Percentiles rank a stretch among this genome's conserved stretches.
Evolutionary conservation across 2,329 filamentous ascomycete species (phyloP).

Genomic region (Paramyrothecium roridum): DNA sequence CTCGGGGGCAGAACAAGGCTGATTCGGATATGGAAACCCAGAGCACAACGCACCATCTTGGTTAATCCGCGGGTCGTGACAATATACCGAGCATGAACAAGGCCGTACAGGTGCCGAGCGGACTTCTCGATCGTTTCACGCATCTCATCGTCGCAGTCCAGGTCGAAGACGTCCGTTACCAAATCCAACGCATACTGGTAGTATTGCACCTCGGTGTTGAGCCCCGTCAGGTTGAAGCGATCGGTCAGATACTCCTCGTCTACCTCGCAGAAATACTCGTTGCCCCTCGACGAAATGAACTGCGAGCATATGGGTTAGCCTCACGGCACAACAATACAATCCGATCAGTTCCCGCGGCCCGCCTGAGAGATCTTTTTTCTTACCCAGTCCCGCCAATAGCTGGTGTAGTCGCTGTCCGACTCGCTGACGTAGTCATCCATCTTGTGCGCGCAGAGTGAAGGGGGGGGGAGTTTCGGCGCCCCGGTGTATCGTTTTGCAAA

Average conservation of each 20-base stretch:
- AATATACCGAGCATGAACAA: slow-evolving; percentile 95
- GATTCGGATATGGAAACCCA: not conserved
- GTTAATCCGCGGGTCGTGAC: slow-evolving; percentile 90
- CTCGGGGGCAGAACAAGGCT: too few relatives aligned
- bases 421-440: slow-evolving; percentile 99
- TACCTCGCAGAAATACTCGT: slow-evolving; percentile 99
- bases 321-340: too few relatives aligned
- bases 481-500: not conserved
- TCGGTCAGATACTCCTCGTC: slow-evolving; percentile 98
- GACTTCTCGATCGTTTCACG: slow-evolving; percentile 97
- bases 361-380: slow-evolving; percentile 27
- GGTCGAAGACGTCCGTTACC: slow-evolving; percentile 96
- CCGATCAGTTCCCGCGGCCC: not conserved
- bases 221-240: slow-evolving; percentile 93
- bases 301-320: slow-evolving; percentile 31
- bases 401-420: slow-evolving; percentile 98
- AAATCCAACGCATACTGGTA: slow-evolving; percentile 98
- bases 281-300: slow-evolving; percentile 97
- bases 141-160: slow-evolving; percentile 98
- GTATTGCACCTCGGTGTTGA: slow-evolving; percentile 97
- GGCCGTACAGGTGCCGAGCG: slow-evolving; percentile 88
- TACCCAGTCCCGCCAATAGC: slow-evolving; percentile 99
- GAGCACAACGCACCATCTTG: slow-evolving; percentile 74
- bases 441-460: slow-evolving; percentile 18
- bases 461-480: too few relatives aligned